Conservation (phyloP, 371 early-diverging fungal species). For the Rhizopus delemar region DNA sequence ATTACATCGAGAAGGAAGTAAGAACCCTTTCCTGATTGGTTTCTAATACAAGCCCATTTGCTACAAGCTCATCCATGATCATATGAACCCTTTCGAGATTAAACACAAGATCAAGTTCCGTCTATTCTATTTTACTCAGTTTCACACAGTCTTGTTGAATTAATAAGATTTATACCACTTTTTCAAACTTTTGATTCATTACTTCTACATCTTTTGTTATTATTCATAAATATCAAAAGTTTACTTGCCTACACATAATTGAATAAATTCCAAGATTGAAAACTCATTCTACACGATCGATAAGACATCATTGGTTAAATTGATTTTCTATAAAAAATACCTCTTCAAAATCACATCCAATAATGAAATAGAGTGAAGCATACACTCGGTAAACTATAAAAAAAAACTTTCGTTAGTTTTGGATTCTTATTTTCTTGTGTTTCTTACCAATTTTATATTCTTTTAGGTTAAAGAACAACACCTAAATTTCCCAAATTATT, state of each 20-base stretch:
- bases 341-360: slow-evolving; percentile 40
- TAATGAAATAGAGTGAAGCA: slow-evolving; percentile 48
- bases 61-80: slow-evolving; percentile 52
- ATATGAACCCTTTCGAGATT: slow-evolving; percentile 50
- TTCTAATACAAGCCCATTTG: slow-evolving; percentile 45
- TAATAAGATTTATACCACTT: slow-evolving; percentile 34
- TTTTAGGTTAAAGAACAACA: slow-evolving; percentile 22
- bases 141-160: background rate
- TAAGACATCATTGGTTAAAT: background rate
- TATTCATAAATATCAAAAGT: background rate
- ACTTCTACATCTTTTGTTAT: slow-evolving; percentile 28
- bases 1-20: slow-evolving; percentile 7
- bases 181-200: slow-evolving; percentile 48
- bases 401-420: background rate
- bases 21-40: slow-evolving; percentile 38
- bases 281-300: slow-evolving; percentile 42
- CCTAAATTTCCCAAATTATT: background rate
- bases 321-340: slow-evolving; percentile 9
- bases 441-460: slow-evolving; percentile 31
- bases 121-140: slow-evolving; percentile 26
- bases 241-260: slow-evolving; percentile 47
- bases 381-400: slow-evolving; percentile 41
- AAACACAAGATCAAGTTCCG: slow-evolving; percentile 56
- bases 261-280: slow-evolving; percentile 48
- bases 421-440: background rate